Evolutionary conservation across 208 protist species (phyloP).

Genomic region (Naegleria lovaniensis): DNA sequence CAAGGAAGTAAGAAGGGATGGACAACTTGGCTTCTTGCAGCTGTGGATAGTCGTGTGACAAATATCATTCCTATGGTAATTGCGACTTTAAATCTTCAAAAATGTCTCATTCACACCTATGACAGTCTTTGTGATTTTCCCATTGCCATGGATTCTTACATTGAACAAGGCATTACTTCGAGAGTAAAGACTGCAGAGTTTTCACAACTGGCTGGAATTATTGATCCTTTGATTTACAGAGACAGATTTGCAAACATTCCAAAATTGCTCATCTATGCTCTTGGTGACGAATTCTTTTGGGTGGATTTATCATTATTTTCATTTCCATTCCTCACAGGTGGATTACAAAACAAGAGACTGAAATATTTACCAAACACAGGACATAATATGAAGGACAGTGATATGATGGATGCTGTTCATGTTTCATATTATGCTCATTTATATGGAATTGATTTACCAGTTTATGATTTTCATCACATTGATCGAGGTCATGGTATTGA

Average conservation of each 20-base stretch:
- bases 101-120: background rate
- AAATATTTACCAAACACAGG: background rate
- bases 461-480: background rate
- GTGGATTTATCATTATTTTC: background rate
- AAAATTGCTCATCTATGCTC: background rate
- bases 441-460: background rate
- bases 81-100: background rate
- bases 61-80: background rate
- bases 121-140: constrained; percentile 4
- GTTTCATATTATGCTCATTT: background rate
- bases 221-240: background rate
- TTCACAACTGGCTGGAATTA: background rate
- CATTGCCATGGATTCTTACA: background rate
- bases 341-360: background rate
- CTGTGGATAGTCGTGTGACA: background rate
- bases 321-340: background rate
- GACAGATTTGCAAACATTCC: background rate
- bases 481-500: background rate
- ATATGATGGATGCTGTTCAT: background rate
- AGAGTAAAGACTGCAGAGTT: background rate
- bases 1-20: constrained; percentile 53
- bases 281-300: background rate
- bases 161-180: background rate
- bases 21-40: constrained; percentile 47
- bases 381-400: background rate